Conservation (phyloP, 495 filamentous ascomycete genomes). For the Xylaria longipes region DNA sequence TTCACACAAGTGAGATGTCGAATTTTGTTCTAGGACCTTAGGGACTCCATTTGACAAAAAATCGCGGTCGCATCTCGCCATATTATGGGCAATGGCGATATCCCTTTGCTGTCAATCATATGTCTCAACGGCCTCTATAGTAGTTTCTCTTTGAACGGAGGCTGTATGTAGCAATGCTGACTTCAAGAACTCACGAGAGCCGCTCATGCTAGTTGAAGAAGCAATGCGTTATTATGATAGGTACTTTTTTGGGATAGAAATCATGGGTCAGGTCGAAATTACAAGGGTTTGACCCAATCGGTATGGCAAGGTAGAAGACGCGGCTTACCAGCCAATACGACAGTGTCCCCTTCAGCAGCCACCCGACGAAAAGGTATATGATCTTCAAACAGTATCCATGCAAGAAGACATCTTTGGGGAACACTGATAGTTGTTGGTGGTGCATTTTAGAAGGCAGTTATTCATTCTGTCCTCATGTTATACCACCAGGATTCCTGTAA, state of each 20-base stretch:
- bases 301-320: slow-evolving; percentile 19
- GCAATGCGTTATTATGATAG: slow-evolving; percentile 1
- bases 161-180: slow-evolving; percentile 9
- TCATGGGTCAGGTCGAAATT: slow-evolving; percentile 23
- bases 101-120: slow-evolving; percentile 1
- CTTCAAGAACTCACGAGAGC: slow-evolving; percentile 1
- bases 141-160: slow-evolving; percentile 1
- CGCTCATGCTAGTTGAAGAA: neutral
- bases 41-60: neutral
- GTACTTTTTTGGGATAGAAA: neutral
- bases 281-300: slow-evolving; percentile 23
- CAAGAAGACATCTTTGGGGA: slow-evolving; percentile 5
- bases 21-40: slow-evolving; percentile 6
- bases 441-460: slow-evolving; percentile 3
- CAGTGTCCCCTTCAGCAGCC: slow-evolving; percentile 23
- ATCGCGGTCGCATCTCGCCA: slow-evolving; percentile 8
- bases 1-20: slow-evolving; percentile 25
- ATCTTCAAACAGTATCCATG: slow-evolving; percentile 16
- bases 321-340: slow-evolving; percentile 28
- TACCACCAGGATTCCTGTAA: slow-evolving; percentile 5
- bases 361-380: slow-evolving; percentile 24
- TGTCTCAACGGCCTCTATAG: neutral
- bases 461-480: slow-evolving; percentile 14
- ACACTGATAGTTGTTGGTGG: neutral
- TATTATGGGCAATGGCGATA: neutral